phyloP scores from a whole-genome alignment of 225 moss, liverwort and hornwort genomes.

The Straminergon stramineum region DNA sequence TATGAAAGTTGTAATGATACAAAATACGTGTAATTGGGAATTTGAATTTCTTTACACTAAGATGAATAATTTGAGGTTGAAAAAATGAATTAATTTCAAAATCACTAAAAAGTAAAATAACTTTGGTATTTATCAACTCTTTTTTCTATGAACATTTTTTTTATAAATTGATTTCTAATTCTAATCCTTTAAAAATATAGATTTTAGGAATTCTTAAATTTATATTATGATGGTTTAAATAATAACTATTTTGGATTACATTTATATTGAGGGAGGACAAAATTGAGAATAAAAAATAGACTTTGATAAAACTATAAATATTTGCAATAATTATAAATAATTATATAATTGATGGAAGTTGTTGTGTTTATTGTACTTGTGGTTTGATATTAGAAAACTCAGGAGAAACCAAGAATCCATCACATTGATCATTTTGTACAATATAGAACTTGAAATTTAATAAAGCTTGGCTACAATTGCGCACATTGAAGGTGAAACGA shows the following conservation, averaged over 20 bases:
- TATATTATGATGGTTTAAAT: fast-evolving
- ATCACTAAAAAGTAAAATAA: background rate
- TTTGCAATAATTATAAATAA: background rate
- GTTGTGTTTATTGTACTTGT: background rate
- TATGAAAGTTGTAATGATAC: too few species aligned
- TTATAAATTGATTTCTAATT: too few species aligned
- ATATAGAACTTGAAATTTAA: constrained; percentile 49
- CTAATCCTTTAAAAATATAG: background rate
- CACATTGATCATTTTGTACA: constrained; percentile 13
- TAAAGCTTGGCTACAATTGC: constrained; percentile 47
- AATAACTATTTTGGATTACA: too few species aligned
- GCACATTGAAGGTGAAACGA: constrained; percentile 29
- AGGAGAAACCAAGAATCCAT: background rate
- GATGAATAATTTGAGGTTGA: too few species aligned
- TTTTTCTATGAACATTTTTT: background rate
- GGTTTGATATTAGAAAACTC: background rate
- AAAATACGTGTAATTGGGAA: background rate
- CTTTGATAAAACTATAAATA: background rate
- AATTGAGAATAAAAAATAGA: background rate
- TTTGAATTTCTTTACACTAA: background rate
- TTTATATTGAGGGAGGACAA: too few species aligned
- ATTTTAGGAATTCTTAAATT: background rate
- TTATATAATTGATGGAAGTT: background rate
- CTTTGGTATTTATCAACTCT: background rate
- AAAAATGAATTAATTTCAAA: background rate